Percentiles rank a stretch among this genome's conserved stretches.
Conservation (phyloP, 306 rosid genomes). For the Corylus avellana region DNA sequence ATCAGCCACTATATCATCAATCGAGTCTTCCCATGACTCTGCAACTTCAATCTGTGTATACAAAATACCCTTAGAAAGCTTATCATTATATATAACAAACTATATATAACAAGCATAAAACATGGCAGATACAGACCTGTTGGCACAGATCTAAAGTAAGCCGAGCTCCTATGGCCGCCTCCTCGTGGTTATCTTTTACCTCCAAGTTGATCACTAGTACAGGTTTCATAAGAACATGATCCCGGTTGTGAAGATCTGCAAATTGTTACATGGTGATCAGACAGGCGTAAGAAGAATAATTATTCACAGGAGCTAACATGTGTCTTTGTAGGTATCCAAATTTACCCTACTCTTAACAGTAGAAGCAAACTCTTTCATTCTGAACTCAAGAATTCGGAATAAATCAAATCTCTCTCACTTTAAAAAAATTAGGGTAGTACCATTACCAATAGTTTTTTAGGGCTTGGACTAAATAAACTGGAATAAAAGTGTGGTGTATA, state of each 20-base stretch:
- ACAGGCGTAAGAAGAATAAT: constrained; percentile 1
- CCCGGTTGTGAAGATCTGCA: constrained; percentile 82
- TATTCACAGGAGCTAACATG: background rate
- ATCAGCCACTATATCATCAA: constrained; percentile 61
- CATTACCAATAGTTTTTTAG: no score
- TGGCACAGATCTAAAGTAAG: constrained; percentile 79
- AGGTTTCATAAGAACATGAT: constrained; percentile 64
- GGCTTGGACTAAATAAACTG: no score
- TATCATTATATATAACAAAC: background rate
- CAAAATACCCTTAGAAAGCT: constrained; percentile 15
- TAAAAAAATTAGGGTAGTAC: background rate
- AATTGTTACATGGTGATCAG: constrained; percentile 23
- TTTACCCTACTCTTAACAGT: background rate
- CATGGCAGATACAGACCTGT: constrained; percentile 50
- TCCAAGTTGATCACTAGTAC: constrained; percentile 86
- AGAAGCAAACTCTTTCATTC: no score
- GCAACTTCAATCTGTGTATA: constrained; percentile 60
- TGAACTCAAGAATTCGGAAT: no score
- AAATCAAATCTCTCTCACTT: background rate
- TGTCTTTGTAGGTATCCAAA: background rate
- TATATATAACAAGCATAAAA: background rate
- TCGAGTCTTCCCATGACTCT: constrained; percentile 92
- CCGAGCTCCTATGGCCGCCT: constrained; percentile 89
- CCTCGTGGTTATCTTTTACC: constrained; percentile 97
- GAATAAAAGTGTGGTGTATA: no score